Base-by-base conservation (phyloP, 2,329 filamentous ascomycete genomes). In the Paraconiothyrium sp. region DNA sequence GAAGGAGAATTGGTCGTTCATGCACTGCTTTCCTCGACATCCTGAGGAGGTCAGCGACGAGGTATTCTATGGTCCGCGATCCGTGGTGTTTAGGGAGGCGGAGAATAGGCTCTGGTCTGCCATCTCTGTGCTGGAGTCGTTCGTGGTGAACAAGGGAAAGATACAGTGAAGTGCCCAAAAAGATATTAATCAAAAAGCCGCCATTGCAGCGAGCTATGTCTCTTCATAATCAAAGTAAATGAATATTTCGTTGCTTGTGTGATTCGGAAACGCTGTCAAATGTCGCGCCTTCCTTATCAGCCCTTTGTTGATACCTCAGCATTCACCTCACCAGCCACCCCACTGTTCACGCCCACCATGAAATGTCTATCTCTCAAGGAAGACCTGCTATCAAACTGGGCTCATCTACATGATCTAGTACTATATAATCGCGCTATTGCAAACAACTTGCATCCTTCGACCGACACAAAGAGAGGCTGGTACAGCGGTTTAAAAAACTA, bases 11-110 rank as follows among this genome's bases (percentile, higher is more conserved):
- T 99, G 95, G 95, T 93, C 92, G 80, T 99, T 99, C 78, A 97
- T 99, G 95, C 95, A 99, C 83, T 99, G 95, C 78, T 81, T 99
- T 61, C 95, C 95, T 14, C 88, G 95, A 65, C 94, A 99, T 76
- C 87, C 88, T 0, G 94, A 99, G 79, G 95, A 99, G 82, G 95
- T 99, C 37, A 89, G 87, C 60, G 94, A 99, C 73, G 93, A 95
- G 74, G 94, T 99, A 1, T 98, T 99, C 76, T 97, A 98, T 79
- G 89, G 92, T 51, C 84, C 88, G 0, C 86, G 90, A 72, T 97
- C 92, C 43, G 83, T 99, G 30, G 95, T 98, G 4, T 99, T 97
- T 82, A 89, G 88, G 1, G 95, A 99, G 80, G 95, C 93, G 0
- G 94, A 98, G 82, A 99, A 99, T 76, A 89, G 95, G 67, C 79